These are phyloP conservation scores for Penicillium sp. DNA, from an alignment of 2,329 filamentous ascomycete species.

Conservation along the genomic window DNA sequence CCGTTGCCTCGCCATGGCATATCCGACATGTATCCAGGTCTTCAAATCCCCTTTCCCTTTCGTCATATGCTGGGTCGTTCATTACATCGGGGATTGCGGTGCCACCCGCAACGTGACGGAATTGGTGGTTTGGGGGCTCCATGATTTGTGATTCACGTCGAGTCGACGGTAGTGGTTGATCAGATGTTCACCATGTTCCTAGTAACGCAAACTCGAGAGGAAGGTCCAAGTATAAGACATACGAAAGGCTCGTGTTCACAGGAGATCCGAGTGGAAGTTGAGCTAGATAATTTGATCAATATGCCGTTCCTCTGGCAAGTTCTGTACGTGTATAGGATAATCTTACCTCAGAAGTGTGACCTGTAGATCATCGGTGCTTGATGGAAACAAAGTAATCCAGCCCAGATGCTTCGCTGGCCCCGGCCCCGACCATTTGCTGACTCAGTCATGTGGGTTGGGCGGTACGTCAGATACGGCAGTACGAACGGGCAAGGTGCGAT, in stretches of 20 bases:
- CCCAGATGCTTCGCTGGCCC: neutral
- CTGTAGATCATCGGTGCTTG: constrained; percentile 1
- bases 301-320: neutral
- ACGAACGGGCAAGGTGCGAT: neutral
- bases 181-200: constrained; percentile 26
- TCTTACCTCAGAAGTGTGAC: neutral
- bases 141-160: constrained; percentile 21
- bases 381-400: constrained; percentile 6
- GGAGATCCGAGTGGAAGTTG: neutral
- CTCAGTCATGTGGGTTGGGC: constrained; percentile 6
- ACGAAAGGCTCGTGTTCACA: neutral
- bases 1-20: constrained; percentile 81
- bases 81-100: constrained; percentile 49
- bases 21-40: constrained; percentile 90
- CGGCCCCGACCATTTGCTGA: constrained; percentile 8
- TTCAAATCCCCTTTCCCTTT: constrained; percentile 40
- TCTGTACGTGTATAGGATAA: neutral
- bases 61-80: constrained; percentile 53
- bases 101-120: constrained; percentile 20
- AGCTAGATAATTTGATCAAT: neutral
- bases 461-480: neutral
- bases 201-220: neutral
- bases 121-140: constrained; percentile 26
- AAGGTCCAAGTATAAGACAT: constrained; percentile 1
- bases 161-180: constrained; percentile 20